Conservation (phyloP, 106 monocot species). For the Allium cepa region DNA sequence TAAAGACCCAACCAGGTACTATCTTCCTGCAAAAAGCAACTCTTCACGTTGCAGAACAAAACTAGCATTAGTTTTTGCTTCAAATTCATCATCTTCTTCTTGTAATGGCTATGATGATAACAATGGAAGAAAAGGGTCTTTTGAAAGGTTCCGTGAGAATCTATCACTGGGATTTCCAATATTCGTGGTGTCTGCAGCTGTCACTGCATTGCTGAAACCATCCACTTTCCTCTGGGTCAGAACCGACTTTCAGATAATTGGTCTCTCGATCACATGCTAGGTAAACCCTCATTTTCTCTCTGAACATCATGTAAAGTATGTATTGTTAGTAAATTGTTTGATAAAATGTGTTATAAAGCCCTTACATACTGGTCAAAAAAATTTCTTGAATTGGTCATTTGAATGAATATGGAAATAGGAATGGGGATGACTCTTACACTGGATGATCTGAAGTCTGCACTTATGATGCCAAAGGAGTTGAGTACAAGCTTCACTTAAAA, state of each 20-base stretch:
- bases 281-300: slow-evolving; percentile 8
- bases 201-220: slow-evolving; percentile 32
- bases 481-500: neutral
- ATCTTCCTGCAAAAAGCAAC: too few species aligned
- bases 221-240: slow-evolving; percentile 53
- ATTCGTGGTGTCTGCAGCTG: neutral
- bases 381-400: neutral
- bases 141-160: neutral
- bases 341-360: too few species aligned
- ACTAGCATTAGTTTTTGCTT: too few species aligned
- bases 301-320: too few species aligned
- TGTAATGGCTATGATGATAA: neutral
- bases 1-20: too few species aligned
- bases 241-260: slow-evolving; percentile 52
- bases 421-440: slow-evolving; percentile 95
- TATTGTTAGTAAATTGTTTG: neutral
- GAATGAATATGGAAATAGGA: slow-evolving; percentile 20
- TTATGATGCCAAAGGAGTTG: slow-evolving; percentile 80
- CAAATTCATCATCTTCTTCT: neutral
- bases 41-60: too few species aligned
- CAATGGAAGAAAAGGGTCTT: neutral
- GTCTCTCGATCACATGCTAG: slow-evolving; percentile 86
- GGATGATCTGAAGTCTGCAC: slow-evolving; percentile 61
- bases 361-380: neutral
- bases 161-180: neutral